Evolutionary conservation across 495 filamentous ascomycete genomes (phyloP).

Genomic region (Aspergillus egyptiacus): DNA sequence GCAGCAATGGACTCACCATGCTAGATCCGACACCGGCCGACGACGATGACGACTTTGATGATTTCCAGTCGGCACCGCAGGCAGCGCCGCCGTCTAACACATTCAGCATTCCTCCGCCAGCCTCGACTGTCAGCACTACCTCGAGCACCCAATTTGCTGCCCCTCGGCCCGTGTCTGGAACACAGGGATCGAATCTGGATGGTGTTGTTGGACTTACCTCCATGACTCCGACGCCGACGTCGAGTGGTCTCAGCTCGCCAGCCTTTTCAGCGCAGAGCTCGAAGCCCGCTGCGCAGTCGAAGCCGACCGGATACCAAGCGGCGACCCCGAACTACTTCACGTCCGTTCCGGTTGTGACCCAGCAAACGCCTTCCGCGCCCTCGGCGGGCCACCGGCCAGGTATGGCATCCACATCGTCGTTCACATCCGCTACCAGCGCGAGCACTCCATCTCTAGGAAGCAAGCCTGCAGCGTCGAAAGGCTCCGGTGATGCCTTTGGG

Average conservation of each 20-base stretch:
- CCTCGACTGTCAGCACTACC: conserved; percentile 59
- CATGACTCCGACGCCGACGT: conserved; percentile 61
- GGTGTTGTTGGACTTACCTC: conserved; percentile 76
- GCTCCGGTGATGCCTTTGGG: conserved; percentile 75
- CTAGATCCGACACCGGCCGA: conserved; percentile 50
- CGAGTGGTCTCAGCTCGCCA: conserved; percentile 43
- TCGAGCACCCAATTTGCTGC: conserved; percentile 66
- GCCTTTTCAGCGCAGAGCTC: conserved; percentile 41
- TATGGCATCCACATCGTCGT: conserved; percentile 33
- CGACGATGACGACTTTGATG: conserved; percentile 97
- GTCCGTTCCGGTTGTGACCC: conserved; percentile 51
- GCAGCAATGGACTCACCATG: conserved; percentile 50
- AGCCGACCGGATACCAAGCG: conserved; percentile 66
- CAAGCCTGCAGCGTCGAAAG: conserved; percentile 49
- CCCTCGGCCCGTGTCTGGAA: conserved; percentile 75
- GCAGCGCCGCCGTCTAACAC: conserved; percentile 38
- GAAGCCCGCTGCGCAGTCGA: conserved; percentile 33
- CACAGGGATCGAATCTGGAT: conserved; percentile 71
- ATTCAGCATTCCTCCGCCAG: conserved; percentile 45
- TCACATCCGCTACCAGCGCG: conserved; percentile 29
- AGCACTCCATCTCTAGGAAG: conserved; percentile 29
- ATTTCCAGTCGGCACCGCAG: conserved; percentile 90
- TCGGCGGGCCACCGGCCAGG: conserved; percentile 29
- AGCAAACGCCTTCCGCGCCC: conserved; percentile 16
- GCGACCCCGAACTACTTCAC: conserved; percentile 91